Evolutionary conservation across 2,329 filamentous ascomycete species (phyloP).

Genomic region (Fusarium agapanthi): DNA sequence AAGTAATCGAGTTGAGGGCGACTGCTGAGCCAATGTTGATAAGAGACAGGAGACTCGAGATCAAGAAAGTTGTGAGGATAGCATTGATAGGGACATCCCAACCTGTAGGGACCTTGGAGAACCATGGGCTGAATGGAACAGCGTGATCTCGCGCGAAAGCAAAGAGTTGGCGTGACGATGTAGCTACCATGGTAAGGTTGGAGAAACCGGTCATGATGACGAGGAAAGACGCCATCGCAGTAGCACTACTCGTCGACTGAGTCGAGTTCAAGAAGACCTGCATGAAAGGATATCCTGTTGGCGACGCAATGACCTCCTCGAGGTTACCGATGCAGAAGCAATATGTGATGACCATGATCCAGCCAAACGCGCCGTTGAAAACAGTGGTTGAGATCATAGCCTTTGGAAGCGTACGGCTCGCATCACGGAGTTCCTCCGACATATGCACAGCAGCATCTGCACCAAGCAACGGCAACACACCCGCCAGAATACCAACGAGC

Average conservation of each 20-base stretch:
- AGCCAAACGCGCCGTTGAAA: constrained; percentile 34
- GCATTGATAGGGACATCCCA: constrained; percentile 36
- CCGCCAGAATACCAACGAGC: constrained; percentile 34
- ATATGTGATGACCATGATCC: constrained; percentile 37
- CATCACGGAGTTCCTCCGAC: constrained; percentile 34
- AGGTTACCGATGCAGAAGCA: constrained; percentile 37
- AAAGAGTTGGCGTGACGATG: constrained; percentile 33
- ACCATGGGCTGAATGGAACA: constrained; percentile 36
- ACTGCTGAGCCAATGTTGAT: constrained; percentile 38
- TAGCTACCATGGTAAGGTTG: constrained; percentile 36
- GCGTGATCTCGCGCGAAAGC: constrained; percentile 35
- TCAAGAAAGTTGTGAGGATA: constrained; percentile 29
- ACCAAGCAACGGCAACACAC: constrained; percentile 27
- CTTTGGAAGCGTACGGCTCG: constrained; percentile 27
- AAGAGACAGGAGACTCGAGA: constrained; percentile 28
- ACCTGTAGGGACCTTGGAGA: constrained; percentile 20
- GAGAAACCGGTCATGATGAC: constrained; percentile 37
- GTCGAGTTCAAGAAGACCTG: constrained; percentile 37
- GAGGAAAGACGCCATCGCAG: constrained; percentile 30
- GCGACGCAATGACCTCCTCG: constrained; percentile 26
- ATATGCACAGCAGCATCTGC: constrained; percentile 38
- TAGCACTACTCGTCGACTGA: constrained; percentile 24
- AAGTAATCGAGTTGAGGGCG: constrained; percentile 30
- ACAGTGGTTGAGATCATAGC: constrained; percentile 33
- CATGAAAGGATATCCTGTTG: constrained; percentile 37